Base-by-base conservation (phyloP, 441 rosid genomes). In the Aleurites moluccanus region DNA sequence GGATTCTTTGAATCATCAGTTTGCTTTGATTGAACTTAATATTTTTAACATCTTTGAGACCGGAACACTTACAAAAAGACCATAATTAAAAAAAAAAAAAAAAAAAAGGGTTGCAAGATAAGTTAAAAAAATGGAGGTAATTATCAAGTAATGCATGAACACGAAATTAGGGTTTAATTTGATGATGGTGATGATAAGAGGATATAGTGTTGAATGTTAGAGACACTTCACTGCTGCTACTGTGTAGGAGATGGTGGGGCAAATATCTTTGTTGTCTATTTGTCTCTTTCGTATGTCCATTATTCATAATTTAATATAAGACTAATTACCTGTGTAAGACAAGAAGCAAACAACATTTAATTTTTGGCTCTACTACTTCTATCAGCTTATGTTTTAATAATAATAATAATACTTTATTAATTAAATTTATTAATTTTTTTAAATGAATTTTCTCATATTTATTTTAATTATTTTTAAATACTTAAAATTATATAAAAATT, bases 251-350 rank as follows among this genome's bases (percentile, higher is more conserved):
- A 8, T 45, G 7, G 35, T 40, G 70, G 70, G 62, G 28, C 60
- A 23, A 40, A 50, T 2, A 57, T 28, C n/a, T 59, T 4, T 64
- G 8, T 30, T 56, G 13, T 45, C 61, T 10, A 50, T 52, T 63
- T 69, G 72, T 69, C 75, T 42, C 53, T 16, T 79, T 79, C 65
- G 8, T 59, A 13, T 64, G 40, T 40, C 70, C 55, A 35, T 23
- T 4, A 38, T 38, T 38, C 40, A 30, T 30, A 30, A 30, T 30
- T 30, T 30, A 2, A 38, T 38, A 38, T 6, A 38, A 38, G 9
- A 38, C 40, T 38, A 5, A 38, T 38, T 6, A 9, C 40, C 38
- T 35, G 38, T 38, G 8, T 38, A 38, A 38, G 40, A 38, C 40
- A 38, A 35, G 9, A 38, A 38, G 40, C 40, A 38, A 38, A 38